phyloP scores from a whole-genome alignment of 352 stramenopile genomes.

The Globisporangium recalcitrans region DNA sequence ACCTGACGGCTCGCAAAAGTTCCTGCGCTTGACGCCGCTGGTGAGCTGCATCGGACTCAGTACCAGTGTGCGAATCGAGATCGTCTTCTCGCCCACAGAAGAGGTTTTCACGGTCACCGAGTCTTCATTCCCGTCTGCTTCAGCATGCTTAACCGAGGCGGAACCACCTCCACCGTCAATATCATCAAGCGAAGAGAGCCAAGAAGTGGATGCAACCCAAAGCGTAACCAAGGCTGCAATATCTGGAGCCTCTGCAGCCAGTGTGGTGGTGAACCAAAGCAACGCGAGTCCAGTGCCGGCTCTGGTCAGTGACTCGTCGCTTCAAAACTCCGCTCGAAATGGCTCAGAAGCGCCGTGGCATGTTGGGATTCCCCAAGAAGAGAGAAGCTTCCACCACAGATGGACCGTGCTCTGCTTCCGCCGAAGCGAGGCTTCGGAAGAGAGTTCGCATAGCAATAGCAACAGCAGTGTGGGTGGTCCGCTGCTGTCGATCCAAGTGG shows the following conservation, averaged over 20 bases:
- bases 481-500: constrained; percentile 59
- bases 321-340: neutral
- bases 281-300: neutral
- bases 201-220: neutral
- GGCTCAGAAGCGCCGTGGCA: neutral
- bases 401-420: constrained; percentile 79
- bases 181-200: neutral
- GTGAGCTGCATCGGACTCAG: constrained; percentile 46
- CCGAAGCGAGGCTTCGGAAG: constrained; percentile 14
- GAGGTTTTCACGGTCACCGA: constrained; percentile 34
- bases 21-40: constrained; percentile 58
- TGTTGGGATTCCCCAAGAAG: constrained; percentile 26
- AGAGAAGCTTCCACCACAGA: constrained; percentile 65
- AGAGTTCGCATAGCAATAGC: neutral
- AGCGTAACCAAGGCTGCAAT: neutral
- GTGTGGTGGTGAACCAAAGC: constrained; percentile 8
- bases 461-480: neutral
- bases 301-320: neutral
- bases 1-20: constrained; percentile 21
- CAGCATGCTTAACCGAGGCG: neutral
- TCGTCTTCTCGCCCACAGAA: constrained; percentile 65
- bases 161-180: neutral
- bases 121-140: constrained; percentile 2
- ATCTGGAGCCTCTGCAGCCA: neutral
- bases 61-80: constrained; percentile 60